Conservation (phyloP, 129 eudicot genomes). For the Heracleum sosnowskyi region DNA sequence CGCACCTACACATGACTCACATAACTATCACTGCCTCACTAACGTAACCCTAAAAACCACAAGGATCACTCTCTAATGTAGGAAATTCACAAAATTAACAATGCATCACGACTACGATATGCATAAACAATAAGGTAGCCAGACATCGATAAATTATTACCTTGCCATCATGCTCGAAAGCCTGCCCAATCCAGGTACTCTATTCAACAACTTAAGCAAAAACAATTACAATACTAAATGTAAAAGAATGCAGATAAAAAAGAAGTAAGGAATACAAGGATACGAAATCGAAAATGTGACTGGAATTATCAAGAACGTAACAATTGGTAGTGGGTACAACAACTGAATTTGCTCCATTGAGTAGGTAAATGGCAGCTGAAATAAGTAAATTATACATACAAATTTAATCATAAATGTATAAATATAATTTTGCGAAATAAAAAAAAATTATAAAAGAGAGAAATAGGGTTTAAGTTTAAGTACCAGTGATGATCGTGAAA, state of each 20-base stretch:
- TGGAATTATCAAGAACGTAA: conserved; percentile 74
- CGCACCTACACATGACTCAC: too few species aligned
- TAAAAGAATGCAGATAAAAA: neutral
- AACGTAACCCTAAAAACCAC: neutral
- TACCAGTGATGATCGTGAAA: neutral
- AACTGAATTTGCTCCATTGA: conserved; percentile 43
- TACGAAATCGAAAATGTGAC: conserved; percentile 82
- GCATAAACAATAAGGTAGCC: neutral
- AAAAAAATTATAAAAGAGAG: too few species aligned
- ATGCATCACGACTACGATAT: neutral
- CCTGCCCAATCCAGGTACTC: conserved; percentile 64
- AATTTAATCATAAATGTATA: too few species aligned
- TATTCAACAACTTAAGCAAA: conserved; percentile 35
- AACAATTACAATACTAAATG: conserved; percentile 1
- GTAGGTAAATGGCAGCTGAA: conserved; percentile 41
- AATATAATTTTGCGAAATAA: too few species aligned
- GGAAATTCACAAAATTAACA: too few species aligned
- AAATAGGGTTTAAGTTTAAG: neutral
- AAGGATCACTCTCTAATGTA: neutral
- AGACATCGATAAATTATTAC: conserved; percentile 3
- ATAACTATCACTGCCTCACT: neutral
- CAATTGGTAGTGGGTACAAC: conserved; percentile 65
- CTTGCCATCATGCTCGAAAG: conserved; percentile 65
- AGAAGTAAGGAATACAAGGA: too few species aligned
- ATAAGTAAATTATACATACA: neutral